phyloP scores from a whole-genome alignment of 306 rosid genomes.

The Prunus kanzakura region DNA sequence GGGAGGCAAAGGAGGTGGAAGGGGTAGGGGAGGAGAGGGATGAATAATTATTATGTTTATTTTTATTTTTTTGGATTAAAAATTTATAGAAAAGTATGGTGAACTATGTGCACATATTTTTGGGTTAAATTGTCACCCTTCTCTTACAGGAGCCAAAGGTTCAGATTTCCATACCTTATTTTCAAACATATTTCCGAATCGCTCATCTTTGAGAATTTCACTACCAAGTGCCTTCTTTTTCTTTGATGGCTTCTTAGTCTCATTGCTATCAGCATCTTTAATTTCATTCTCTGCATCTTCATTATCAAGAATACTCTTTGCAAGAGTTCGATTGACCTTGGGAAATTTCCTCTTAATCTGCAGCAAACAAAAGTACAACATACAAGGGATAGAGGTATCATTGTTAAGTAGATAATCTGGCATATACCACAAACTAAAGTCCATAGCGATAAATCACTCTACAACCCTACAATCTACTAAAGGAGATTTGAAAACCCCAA shows the following conservation, averaged over 20 bases:
- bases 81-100: background rate
- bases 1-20: background rate
- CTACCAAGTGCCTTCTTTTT: slow-evolving; percentile 59
- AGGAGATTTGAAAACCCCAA: background rate
- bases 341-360: slow-evolving; percentile 81
- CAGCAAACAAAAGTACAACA: slow-evolving; percentile 21
- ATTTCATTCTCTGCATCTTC: slow-evolving; percentile 61
- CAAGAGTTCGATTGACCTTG: slow-evolving; percentile 66
- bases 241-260: slow-evolving; percentile 59
- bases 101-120: too few species aligned
- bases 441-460: too few species aligned
- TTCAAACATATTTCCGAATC: slow-evolving; percentile 58
- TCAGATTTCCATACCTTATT: slow-evolving; percentile 48
- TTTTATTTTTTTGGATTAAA: background rate
- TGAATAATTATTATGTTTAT: too few species aligned
- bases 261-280: slow-evolving; percentile 42
- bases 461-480: too few species aligned
- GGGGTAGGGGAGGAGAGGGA: background rate
- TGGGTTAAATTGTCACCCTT: background rate
- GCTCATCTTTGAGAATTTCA: slow-evolving; percentile 67
- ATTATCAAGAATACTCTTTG: slow-evolving; percentile 54
- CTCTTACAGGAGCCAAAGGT: background rate
- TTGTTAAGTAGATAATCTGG: too few species aligned
- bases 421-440: too few species aligned
- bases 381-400: background rate